A percentile compares a stretch with the other conserved stretches of the same genome.
phyloP scores from a whole-genome alignment of 2,329 filamentous ascomycete species.

The Fusarium miscanthi region DNA sequence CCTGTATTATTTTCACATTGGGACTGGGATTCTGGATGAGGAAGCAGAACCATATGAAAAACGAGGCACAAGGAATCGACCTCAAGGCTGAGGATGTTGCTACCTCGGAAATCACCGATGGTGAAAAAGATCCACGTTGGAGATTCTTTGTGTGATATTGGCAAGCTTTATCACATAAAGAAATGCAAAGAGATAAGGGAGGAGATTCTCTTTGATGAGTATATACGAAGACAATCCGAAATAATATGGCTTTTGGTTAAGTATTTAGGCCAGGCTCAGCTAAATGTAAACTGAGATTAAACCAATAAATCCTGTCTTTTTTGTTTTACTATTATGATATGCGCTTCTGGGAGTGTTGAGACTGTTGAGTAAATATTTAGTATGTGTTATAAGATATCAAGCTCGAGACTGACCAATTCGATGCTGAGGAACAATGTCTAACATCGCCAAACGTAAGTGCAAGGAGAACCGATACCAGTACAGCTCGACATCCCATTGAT shows the following conservation, averaged over 20 bases:
- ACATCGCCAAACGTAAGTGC: constrained; percentile 4
- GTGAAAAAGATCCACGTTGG: neutral
- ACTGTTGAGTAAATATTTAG: neutral
- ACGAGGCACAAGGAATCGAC: neutral
- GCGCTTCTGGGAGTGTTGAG: fast-evolving
- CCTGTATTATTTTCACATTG: constrained; percentile 33
- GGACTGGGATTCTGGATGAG: constrained; percentile 21
- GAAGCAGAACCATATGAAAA: neutral
- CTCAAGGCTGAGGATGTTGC: constrained; percentile 1
- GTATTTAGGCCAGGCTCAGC: fast-evolving
- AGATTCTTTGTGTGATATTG: neutral
- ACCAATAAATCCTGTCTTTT: fast-evolving
- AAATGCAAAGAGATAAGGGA: fast-evolving
- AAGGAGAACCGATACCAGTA: neutral
- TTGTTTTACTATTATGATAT: fast-evolving
- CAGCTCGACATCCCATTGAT: neutral
- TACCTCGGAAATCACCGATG: neutral
- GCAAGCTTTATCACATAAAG: fast-evolving
- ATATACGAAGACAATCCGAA: fast-evolving
- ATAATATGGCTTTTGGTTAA: fast-evolving
- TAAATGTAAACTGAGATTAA: fast-evolving
- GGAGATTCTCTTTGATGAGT: fast-evolving
- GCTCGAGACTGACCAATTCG: neutral
- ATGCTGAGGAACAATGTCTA: neutral
- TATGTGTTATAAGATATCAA: fast-evolving